phyloP scores from a whole-genome alignment of 352 stramenopile species.

The Phytophthora boehmeriae region DNA sequence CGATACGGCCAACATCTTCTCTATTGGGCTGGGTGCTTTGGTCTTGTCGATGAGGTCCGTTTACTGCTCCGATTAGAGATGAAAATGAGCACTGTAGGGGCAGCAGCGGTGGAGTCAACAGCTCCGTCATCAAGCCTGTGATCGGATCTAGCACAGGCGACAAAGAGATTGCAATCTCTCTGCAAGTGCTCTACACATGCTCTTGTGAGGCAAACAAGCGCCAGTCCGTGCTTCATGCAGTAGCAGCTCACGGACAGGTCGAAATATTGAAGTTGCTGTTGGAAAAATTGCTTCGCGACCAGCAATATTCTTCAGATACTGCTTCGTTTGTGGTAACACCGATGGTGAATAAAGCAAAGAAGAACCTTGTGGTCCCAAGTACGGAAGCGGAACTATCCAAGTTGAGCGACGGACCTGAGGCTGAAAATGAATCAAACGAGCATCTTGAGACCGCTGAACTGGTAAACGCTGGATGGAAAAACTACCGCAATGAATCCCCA shows the following conservation, averaged over 20 bases:
- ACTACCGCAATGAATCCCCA: conserved; percentile 69
- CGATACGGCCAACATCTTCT: conserved; percentile 81
- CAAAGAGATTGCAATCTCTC: conserved; percentile 16
- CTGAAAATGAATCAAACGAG: conserved; percentile 4
- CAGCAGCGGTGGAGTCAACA: background rate
- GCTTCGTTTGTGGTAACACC: conserved; percentile 9
- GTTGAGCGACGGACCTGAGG: background rate
- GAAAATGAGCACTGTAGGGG: conserved; percentile 13
- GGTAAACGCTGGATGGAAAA: conserved; percentile 57
- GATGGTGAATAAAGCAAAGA: conserved; percentile 22
- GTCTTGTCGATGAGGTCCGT: conserved; percentile 55
- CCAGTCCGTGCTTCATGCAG: conserved; percentile 70
- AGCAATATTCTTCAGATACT: conserved; percentile 34
- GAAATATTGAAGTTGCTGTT: conserved; percentile 64
- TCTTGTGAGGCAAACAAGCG: conserved; percentile 69
- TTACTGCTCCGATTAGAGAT: conserved; percentile 42
- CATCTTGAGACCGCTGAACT: conserved; percentile 31
- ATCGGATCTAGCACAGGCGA: conserved; percentile 11
- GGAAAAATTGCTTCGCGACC: conserved; percentile 46
- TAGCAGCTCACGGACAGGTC: conserved; percentile 53
- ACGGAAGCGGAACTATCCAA: background rate
- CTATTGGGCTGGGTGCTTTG: conserved; percentile 79
- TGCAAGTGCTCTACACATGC: conserved; percentile 57
- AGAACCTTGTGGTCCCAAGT: conserved; percentile 30
- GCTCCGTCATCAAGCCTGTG: conserved; percentile 11